A percentile compares a stretch with the other conserved stretches of the same genome.
These are phyloP conservation scores for Trematosphaeria pertusa DNA, from an alignment of 2,329 filamentous ascomycete species.

Conservation along the genomic window DNA sequence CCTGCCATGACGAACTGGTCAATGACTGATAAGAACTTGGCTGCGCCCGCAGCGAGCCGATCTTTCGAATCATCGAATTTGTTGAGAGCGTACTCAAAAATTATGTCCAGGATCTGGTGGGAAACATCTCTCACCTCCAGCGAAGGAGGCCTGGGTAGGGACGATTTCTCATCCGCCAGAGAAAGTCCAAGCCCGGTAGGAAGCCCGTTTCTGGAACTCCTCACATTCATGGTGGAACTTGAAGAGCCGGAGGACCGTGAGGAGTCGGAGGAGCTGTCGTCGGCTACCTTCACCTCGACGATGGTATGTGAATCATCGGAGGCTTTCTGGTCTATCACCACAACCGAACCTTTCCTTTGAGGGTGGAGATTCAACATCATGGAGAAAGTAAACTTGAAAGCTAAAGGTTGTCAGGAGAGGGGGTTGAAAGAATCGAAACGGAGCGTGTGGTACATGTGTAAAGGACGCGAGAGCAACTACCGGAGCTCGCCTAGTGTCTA, in stretches of 20 bases:
- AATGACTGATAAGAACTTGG: slow-evolving; percentile 25
- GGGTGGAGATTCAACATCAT: too few species aligned
- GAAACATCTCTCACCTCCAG: slow-evolving; percentile 59
- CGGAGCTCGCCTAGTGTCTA: too few species aligned
- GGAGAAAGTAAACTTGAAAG: too few species aligned
- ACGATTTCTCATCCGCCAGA: slow-evolving; percentile 53
- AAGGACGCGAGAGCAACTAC: too few species aligned
- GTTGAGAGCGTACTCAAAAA: slow-evolving; percentile 34
- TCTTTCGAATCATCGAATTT: slow-evolving; percentile 30
- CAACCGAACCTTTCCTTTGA: too few species aligned
- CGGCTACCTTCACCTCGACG: slow-evolving; percentile 66
- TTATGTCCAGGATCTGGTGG: slow-evolving; percentile 25
- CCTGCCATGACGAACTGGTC: slow-evolving; percentile 17
- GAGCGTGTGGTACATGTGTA: too few species aligned
- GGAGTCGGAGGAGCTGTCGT: slow-evolving; percentile 76
- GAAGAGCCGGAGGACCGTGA: too few species aligned
- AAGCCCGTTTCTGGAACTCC: slow-evolving; percentile 71
- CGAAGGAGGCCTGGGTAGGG: slow-evolving; percentile 62
- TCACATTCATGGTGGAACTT: slow-evolving; percentile 77
- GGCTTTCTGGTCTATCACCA: too few species aligned
- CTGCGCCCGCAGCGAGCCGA: slow-evolving; percentile 16
- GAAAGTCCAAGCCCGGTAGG: slow-evolving; percentile 75
- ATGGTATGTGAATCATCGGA: too few species aligned
- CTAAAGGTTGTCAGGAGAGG: too few species aligned
- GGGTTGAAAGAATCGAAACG: too few species aligned